Evolutionary conservation across 345 rosid species (phyloP).

Genomic region (Toxicodendron radicans): DNA sequence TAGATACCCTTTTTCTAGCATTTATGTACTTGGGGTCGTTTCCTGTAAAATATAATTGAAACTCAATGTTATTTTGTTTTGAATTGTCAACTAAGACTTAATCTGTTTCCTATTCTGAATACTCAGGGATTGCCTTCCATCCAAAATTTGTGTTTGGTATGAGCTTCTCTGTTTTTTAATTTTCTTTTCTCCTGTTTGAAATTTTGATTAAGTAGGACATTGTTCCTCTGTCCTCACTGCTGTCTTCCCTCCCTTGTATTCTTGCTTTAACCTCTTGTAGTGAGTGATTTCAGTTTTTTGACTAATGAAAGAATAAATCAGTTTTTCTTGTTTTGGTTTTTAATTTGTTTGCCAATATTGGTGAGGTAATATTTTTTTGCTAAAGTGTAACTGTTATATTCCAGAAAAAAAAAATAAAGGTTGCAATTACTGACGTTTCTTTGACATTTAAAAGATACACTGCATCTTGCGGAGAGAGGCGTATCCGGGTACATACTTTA

Average conservation of each 20-base stretch:
- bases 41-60: not conserved
- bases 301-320: not conserved
- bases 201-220: not conserved
- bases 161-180: not conserved
- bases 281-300: slow-evolving; percentile 2
- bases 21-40: not conserved
- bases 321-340: not conserved
- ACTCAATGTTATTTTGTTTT: not conserved
- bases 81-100: not conserved
- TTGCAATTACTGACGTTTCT: slow-evolving; percentile 26
- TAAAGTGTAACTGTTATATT: not conserved
- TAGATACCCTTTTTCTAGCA: not conserved
- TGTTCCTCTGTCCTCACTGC: slow-evolving; percentile 1
- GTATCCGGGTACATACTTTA: slow-evolving; percentile 94
- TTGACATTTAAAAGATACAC: slow-evolving; percentile 79
- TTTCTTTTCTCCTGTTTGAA: not conserved
- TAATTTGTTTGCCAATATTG: slow-evolving; percentile 7
- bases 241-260: not conserved
- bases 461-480: slow-evolving; percentile 99
- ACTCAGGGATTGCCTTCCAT: not conserved
- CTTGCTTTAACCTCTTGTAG: slow-evolving; percentile 6
- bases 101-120: not conserved
- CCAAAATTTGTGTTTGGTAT: not conserved
- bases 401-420: no score
- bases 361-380: not conserved